phyloP scores from a whole-genome alignment of 305 asterid species.

The Fraxinus paxiana region DNA sequence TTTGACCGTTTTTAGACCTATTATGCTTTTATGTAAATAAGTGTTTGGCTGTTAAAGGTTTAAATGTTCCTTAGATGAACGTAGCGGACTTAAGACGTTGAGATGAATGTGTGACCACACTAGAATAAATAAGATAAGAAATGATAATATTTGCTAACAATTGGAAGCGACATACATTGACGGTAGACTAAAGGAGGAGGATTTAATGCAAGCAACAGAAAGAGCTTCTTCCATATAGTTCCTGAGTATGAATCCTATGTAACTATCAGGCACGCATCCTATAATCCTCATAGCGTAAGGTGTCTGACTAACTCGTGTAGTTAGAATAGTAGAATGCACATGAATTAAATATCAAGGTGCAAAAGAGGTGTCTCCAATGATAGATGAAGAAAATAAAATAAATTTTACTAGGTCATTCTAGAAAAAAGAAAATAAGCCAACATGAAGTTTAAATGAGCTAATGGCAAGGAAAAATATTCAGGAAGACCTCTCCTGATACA shows the following conservation, averaged over 20 bases:
- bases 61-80: background rate
- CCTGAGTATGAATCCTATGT: background rate
- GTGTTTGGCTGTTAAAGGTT: background rate
- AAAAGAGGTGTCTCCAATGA: background rate
- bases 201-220: background rate
- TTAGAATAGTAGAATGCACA: background rate
- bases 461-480: background rate
- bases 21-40: background rate
- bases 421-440: background rate
- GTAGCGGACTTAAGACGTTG: background rate
- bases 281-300: background rate
- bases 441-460: background rate
- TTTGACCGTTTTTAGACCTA: background rate
- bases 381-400: background rate
- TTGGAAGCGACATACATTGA: background rate
- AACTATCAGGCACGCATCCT: background rate
- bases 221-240: background rate
- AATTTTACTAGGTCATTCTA: background rate
- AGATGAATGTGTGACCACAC: background rate
- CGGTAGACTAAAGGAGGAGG: background rate
- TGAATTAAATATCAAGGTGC: background rate
- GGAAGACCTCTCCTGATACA: background rate
- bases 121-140: background rate
- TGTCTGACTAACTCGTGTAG: background rate
- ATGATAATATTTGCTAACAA: background rate